These are phyloP conservation scores for Fraxinus ornus DNA, from an alignment of 305 asterid genomes.

Conservation along the genomic window DNA sequence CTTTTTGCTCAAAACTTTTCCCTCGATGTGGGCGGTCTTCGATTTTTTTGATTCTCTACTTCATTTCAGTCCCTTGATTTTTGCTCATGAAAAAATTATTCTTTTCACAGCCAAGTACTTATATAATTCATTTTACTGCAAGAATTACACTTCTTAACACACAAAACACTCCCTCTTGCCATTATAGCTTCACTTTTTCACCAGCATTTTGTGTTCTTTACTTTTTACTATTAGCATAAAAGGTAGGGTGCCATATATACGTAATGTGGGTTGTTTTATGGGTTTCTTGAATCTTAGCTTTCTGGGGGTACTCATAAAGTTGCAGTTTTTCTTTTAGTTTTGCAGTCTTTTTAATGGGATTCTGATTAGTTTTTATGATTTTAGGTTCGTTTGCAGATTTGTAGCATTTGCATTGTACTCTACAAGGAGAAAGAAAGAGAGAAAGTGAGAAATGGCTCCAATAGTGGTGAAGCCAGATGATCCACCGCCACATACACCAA, in stretches of 20 bases:
- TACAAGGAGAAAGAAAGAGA: constrained; percentile 23
- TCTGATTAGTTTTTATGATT: constrained; percentile 30
- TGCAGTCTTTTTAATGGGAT: constrained; percentile 23
- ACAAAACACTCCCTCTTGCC: constrained; percentile 22
- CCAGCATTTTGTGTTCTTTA: constrained; percentile 11
- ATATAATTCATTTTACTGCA: constrained; percentile 20
- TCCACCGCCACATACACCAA: constrained; percentile 64
- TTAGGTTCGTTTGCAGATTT: constrained; percentile 51
- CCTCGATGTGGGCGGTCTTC: constrained; percentile 48
- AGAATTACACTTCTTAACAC: constrained; percentile 32
- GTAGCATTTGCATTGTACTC: constrained; percentile 32
- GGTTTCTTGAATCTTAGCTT: constrained; percentile 29
- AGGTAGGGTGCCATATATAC: constrained; percentile 14
- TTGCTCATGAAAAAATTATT: constrained; percentile 34
- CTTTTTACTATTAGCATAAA: constrained; percentile 14
- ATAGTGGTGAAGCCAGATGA: constrained; percentile 43
- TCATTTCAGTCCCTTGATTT: constrained; percentile 38
- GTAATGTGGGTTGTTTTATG: constrained; percentile 29
- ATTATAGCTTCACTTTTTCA: constrained; percentile 23
- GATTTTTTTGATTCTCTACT: constrained; percentile 38
- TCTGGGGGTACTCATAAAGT: constrained; percentile 30
- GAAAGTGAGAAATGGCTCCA: constrained; percentile 43
- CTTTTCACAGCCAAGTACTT: constrained; percentile 34
- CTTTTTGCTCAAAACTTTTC: constrained; percentile 31
- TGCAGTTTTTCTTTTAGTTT: constrained; percentile 14